Base-by-base conservation (phyloP, 2,329 filamentous ascomycete species). In the Aspergillus sp. region DNA sequence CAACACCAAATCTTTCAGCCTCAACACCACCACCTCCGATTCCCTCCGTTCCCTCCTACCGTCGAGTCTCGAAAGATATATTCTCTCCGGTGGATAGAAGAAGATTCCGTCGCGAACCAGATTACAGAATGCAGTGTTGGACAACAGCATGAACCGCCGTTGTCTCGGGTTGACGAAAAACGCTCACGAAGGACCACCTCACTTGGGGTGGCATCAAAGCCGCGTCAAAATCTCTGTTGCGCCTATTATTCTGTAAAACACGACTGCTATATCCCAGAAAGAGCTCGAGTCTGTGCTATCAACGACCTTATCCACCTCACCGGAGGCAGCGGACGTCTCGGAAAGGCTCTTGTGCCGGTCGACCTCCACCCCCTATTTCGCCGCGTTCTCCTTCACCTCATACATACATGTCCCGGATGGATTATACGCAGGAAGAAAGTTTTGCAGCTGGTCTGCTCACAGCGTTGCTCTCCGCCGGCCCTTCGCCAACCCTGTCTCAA, bases 361-460 rank as follows among this genome's bases (percentile, higher is more conserved):
- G 25, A 29, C 25, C 41, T 34, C 32, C 38, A n/a, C 34, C 49
- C 47, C 42, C 38, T 49, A 51, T 50, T 36, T 23, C 13, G 17
- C 23, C 43, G 36, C 23, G 45, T 41, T 54, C 32, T 36, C 32
- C 42, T 48, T 21, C 31, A 17, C 29, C 36, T 36, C 46, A 17
- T 7, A 21, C 46, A 13, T 13, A 21, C 17, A 29, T 6, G 14
- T 47, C 19, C 49, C 56, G 48, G 34, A 71, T 71, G 68, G 64
- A 59, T 49, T 57, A 51, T 13, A 49, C 52, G 23, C 66, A 66
- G 52, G 56, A 70, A 49, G 52, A 58, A 20, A 59, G 59, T 23
- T 47, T 70, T 49, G 59, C 64, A 58, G 61, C 62, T 41, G 64
- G 60, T 48, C 60, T 68, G 56, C 58, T 70, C 16, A 59, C 66